Evolutionary conservation across 179 eudicot genomes (phyloP).

Genomic region (Camellia oleifera): DNA sequence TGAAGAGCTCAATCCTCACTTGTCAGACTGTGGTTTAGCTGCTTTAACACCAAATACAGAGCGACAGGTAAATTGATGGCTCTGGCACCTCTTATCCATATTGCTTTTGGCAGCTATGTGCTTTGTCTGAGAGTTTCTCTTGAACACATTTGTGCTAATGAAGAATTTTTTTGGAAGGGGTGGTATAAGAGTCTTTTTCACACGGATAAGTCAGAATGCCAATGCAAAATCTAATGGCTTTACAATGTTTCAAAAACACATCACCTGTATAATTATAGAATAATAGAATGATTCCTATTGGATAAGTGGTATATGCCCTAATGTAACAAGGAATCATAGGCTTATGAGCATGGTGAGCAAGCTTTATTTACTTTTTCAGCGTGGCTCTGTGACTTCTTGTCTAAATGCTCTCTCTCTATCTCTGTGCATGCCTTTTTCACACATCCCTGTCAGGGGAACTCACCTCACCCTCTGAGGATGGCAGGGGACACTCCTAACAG

Average conservation of each 20-base stretch:
- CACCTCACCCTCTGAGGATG: not conserved
- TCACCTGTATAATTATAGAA: not conserved
- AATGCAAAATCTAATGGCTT: not conserved
- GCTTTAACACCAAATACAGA: conserved; percentile 42
- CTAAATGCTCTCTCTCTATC: not conserved
- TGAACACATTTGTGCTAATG: not conserved
- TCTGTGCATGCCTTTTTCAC: not conserved
- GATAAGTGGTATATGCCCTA: not conserved
- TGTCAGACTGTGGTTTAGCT: conserved; percentile 46
- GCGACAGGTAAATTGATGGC: conserved; percentile 27
- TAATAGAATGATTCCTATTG: not conserved
- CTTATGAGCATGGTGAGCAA: not conserved
- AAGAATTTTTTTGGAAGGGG: not conserved
- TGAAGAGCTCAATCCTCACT: conserved; percentile 38
- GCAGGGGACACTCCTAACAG: not conserved
- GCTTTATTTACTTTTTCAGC: not conserved
- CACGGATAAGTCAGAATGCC: not conserved
- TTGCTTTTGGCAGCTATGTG: not conserved
- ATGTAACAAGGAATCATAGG: not conserved
- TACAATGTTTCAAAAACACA: not conserved
- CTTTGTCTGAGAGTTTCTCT: not conserved
- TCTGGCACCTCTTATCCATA: conserved; percentile 4
- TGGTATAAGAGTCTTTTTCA: not conserved
- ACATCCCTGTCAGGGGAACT: not conserved
- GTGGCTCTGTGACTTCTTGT: not conserved